phyloP scores from a whole-genome alignment of 169 alveolate genomes.

The Cryptosporidium ubiquitum region DNA sequence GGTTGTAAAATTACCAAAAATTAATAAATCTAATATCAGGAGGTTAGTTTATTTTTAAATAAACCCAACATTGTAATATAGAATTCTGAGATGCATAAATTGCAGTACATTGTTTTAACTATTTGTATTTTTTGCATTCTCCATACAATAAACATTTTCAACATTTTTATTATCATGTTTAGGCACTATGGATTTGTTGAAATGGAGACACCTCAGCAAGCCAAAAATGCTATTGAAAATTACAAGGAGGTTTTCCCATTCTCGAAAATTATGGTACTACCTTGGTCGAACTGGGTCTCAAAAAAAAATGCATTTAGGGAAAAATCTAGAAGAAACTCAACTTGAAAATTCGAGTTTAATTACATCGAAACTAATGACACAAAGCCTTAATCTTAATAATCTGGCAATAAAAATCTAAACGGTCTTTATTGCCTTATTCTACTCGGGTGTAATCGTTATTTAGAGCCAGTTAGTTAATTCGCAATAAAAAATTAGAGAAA shows the following conservation, averaged over 20 bases:
- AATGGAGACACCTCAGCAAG: conserved; percentile 67
- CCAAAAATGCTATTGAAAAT: conserved; percentile 35
- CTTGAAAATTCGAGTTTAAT: not conserved
- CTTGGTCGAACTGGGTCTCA: conserved; percentile 64
- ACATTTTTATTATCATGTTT: not conserved
- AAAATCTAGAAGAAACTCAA: conserved; percentile 8
- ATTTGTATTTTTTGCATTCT: not conserved
- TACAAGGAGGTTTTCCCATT: conserved; percentile 27
- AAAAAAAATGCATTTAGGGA: not conserved
- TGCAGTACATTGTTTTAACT: not conserved
- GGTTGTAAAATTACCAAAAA: conserved; percentile 65
- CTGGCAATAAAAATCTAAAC: too few species aligned
- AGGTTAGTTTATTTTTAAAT: conserved; percentile 31
- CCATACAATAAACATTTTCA: not conserved
- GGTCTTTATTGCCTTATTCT: too few species aligned
- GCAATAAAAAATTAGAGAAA: not conserved
- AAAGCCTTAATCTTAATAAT: too few species aligned
- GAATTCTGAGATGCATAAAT: not conserved
- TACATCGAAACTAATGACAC: too few species aligned
- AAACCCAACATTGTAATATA: not conserved
- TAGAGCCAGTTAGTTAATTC: not conserved
- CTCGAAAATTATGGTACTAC: conserved; percentile 33
- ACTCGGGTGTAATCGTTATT: too few species aligned
- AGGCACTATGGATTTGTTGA: conserved; percentile 72
- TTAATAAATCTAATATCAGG: conserved; percentile 40